Base-by-base conservation (phyloP, 192 early-diverging fungal species). In the Entomortierella chlamydospora region DNA sequence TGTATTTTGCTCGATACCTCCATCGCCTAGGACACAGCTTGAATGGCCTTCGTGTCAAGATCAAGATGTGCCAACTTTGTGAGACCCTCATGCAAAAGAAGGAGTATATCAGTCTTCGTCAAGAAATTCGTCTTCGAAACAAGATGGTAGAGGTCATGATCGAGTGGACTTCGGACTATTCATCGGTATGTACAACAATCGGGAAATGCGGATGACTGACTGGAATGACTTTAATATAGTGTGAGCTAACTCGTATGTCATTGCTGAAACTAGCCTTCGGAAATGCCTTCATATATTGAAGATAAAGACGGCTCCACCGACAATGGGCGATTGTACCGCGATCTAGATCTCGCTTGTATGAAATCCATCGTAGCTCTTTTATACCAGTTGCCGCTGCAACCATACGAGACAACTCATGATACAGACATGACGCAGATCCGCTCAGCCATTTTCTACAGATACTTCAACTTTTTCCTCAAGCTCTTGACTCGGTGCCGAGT, bases 381-480 rank as follows among this genome's bases (percentile, higher is more conserved):
- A 29, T 84, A 87, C 53, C 88, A 89, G 61, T 74, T 96, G 23
- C 93, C 93, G 13, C 74, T 96, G 22, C 93, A 94, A 59, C 85
- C 91, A 7, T 83, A 85, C 50, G 90, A 91, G 37, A 72, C 81
- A 17, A 72, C 85, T 0, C 86, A 84, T 55, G 90, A 91, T 39
- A 68, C 87, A 2, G 88, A 89, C 58, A 81, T 89, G 56, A 74
- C 84, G 34, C 85, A 86, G 60, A 86, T 89, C 45, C 94, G 93
- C 49, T 86, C 86, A 7, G 72, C 85, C 25, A 73, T 92, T 23
- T 93, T 95, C 64, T 86, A 84, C 47, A 88, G 88, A 33, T 95
- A 94, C 74, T 91, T 94, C 68, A 77, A 74, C 11, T 96, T 96
- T 67, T 94, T 95, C 66, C 68, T 96, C 13, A 93, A 91, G 61